Percentiles rank a stretch among this genome's conserved stretches.
Evolutionary conservation across 1,284 basidiomycete genomes (phyloP).

Genomic region (Sparassis latifolia): DNA sequence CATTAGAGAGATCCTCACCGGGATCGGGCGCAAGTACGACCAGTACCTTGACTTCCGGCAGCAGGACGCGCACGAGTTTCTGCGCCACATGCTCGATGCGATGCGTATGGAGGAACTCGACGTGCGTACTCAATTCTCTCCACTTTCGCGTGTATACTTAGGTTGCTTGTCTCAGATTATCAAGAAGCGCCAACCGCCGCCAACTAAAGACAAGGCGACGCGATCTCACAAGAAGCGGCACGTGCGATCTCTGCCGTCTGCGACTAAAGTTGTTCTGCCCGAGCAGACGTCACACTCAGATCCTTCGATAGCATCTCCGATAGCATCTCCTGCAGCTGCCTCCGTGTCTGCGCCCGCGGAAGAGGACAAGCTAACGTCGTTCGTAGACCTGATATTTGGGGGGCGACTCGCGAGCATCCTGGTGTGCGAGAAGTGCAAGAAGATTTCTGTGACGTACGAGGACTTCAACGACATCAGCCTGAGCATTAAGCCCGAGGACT

Average conservation of each 20-base stretch:
- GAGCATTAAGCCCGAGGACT: slow-evolving; percentile 78
- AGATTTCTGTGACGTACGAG: slow-evolving; percentile 87
- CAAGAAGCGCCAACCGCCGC: slow-evolving; percentile 61
- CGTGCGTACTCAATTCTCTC: slow-evolving; percentile 37
- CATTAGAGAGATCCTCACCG: slow-evolving; percentile 50
- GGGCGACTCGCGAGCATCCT: slow-evolving; percentile 85
- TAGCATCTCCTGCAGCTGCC: not conserved
- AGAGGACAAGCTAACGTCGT: slow-evolving; percentile 55
- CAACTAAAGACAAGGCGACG: slow-evolving; percentile 31
- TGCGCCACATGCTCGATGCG: slow-evolving; percentile 85
- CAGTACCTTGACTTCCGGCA: slow-evolving; percentile 90
- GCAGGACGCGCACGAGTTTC: slow-evolving; percentile 92
- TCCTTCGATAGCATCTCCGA: slow-evolving; percentile 1
- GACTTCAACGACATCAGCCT: slow-evolving; percentile 92
- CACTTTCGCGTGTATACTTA: not conserved
- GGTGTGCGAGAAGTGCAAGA: slow-evolving; percentile 90
- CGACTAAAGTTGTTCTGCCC: slow-evolving; percentile 2
- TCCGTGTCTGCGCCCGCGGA: slow-evolving; percentile 15
- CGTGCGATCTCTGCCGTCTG: slow-evolving; percentile 5
- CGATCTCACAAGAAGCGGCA: slow-evolving; percentile 15
- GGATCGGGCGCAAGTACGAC: slow-evolving; percentile 81
- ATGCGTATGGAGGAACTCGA: slow-evolving; percentile 95
- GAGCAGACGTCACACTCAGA: slow-evolving; percentile 3
- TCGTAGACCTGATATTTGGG: slow-evolving; percentile 86
- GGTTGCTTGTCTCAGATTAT: slow-evolving; percentile 47